Percentiles rank a stretch among this genome's conserved stretches.
These are phyloP conservation scores for Aureobasidium sp. DNA, from an alignment of 2,329 filamentous ascomycete species.

Conservation along the genomic window DNA sequence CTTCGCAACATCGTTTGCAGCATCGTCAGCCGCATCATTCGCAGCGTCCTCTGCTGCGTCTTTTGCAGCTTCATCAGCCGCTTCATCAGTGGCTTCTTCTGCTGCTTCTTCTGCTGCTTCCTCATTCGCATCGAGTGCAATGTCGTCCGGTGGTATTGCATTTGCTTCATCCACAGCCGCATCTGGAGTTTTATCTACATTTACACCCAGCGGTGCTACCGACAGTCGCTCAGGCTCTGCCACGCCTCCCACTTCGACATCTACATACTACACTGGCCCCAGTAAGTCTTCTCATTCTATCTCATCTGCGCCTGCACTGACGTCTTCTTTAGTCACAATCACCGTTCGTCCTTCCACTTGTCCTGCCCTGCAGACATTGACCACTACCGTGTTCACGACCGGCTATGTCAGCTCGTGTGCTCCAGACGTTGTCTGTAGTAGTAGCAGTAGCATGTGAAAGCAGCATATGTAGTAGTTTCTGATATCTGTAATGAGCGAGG, in stretches of 20 bases:
- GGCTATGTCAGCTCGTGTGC: slow-evolving; percentile 6
- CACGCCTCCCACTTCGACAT: background rate
- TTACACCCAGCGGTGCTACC: background rate
- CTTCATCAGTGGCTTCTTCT: slow-evolving; percentile 12
- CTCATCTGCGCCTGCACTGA: background rate
- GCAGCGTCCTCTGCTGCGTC: slow-evolving; percentile 10
- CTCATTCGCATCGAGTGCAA: slow-evolving; percentile 13
- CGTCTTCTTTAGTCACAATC: background rate
- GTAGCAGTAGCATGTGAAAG: background rate
- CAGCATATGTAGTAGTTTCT: background rate
- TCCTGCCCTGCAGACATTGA: slow-evolving; percentile 9
- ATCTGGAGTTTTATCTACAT: slow-evolving; percentile 18
- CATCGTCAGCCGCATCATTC: slow-evolving; percentile 3
- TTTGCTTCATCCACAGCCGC: slow-evolving; percentile 7
- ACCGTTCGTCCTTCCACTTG: slow-evolving; percentile 13
- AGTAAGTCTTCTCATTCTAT: background rate
- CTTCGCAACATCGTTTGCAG: slow-evolving; percentile 2
- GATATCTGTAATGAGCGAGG: background rate
- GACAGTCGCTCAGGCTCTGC: background rate
- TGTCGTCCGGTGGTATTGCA: slow-evolving; percentile 14
- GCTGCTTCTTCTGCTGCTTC: slow-evolving; percentile 12
- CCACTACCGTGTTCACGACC: slow-evolving; percentile 12
- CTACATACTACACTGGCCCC: slow-evolving; percentile 7
- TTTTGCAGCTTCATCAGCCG: slow-evolving; percentile 9
- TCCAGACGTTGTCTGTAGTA: slow-evolving; percentile 5